Conservation (phyloP, 768 basidiomycete genomes). For the Russula ochroleuca region DNA sequence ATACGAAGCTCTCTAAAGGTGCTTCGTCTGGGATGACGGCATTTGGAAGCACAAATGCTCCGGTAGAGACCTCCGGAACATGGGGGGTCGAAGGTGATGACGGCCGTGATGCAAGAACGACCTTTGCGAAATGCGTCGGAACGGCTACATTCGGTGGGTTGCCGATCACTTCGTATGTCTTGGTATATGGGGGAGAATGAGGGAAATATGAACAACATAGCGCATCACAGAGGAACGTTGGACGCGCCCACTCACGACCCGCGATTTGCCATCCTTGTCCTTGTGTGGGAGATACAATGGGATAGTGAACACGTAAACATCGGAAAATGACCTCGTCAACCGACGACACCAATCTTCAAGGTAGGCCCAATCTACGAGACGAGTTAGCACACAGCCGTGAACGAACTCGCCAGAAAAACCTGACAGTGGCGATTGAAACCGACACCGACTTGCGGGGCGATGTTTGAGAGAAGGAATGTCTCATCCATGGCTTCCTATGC, state of each 20-base stretch:
- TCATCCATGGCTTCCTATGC: constrained; percentile 86
- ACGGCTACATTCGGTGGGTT: constrained; percentile 85
- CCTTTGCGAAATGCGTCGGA: constrained; percentile 98
- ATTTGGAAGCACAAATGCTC: constrained; percentile 97
- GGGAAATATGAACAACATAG: neutral
- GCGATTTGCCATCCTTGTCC: constrained; percentile 89
- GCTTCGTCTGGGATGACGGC: constrained; percentile 84
- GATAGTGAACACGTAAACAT: constrained; percentile 97
- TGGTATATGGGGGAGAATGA: neutral
- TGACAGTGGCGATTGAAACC: constrained; percentile 97
- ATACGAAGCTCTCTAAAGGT: constrained; percentile 72
- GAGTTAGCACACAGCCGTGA: neutral
- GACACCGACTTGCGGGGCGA: constrained; percentile 94
- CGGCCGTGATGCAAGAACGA: constrained; percentile 74
- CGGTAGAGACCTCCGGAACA: constrained; percentile 72
- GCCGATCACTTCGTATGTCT: constrained; percentile 96
- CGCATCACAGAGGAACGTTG: neutral
- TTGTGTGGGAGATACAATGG: constrained; percentile 91
- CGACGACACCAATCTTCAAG: constrained; percentile 93
- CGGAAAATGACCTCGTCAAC: constrained; percentile 80
- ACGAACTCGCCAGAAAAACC: constrained; percentile 29
- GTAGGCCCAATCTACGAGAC: constrained; percentile 88
- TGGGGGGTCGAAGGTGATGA: constrained; percentile 67
- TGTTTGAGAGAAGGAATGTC: constrained; percentile 91
- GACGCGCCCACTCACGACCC: constrained; percentile 65